A percentile compares a stretch with the other conserved stretches of the same genome.
Conservation (phyloP, 108 stramenopile genomes). For the Cyclostephanos tholiformis region DNA sequence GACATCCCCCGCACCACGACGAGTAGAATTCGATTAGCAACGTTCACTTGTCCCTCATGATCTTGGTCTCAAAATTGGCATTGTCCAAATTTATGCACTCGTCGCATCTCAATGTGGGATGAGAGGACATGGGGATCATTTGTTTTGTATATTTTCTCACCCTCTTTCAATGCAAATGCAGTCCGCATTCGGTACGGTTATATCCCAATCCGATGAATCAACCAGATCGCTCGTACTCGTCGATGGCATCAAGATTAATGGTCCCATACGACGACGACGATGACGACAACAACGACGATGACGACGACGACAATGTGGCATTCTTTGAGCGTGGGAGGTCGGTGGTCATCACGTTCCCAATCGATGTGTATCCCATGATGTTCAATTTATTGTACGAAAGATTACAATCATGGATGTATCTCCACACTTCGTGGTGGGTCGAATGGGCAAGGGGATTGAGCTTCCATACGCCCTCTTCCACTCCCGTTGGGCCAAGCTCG, state of each 20-base stretch:
- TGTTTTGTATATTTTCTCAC: too few relatives aligned
- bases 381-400: constrained; percentile 52
- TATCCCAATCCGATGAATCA: constrained; percentile 37
- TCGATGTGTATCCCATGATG: constrained; percentile 45
- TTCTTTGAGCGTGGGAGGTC: neutral
- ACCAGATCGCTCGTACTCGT: constrained; percentile 48
- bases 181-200: constrained; percentile 59
- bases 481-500: constrained; percentile 54
- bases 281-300: too few relatives aligned
- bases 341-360: constrained; percentile 59
- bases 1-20: constrained; percentile 49
- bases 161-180: constrained; percentile 46
- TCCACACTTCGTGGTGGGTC: constrained; percentile 58
- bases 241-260: neutral
- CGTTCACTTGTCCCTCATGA: constrained; percentile 2
- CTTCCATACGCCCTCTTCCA: constrained; percentile 30
- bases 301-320: neutral
- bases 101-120: constrained; percentile 28
- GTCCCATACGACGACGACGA: too few relatives aligned
- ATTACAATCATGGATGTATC: constrained; percentile 35
- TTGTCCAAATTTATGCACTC: constrained; percentile 27
- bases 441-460: constrained; percentile 55
- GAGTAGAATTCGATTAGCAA: constrained; percentile 56
- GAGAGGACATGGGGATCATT: neutral
- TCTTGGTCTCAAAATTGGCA: constrained; percentile 21